Evolutionary conservation across 2,329 filamentous ascomycete genomes (phyloP).

Genomic region (Colletotrichum lini): DNA sequence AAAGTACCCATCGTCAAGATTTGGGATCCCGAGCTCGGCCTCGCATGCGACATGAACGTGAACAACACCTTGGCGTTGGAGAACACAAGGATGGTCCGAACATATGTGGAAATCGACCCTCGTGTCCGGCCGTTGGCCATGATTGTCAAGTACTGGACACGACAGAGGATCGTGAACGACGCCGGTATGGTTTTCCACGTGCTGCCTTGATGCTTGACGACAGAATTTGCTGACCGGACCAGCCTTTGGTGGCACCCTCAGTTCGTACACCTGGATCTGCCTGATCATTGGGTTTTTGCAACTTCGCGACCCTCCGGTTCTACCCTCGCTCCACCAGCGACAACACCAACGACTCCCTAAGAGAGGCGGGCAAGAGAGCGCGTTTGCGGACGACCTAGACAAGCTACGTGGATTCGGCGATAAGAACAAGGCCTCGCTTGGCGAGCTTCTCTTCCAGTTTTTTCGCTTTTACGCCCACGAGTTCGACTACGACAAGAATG

Average conservation of each 20-base stretch:
- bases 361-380: constrained; percentile 76
- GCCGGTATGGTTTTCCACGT: constrained; percentile 77
- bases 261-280: constrained; percentile 99
- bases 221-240: constrained; percentile 43
- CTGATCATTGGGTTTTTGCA: constrained; percentile 98
- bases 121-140: constrained; percentile 93
- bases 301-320: constrained; percentile 83
- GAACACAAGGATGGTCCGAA: constrained; percentile 98
- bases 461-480: constrained; percentile 96
- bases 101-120: constrained; percentile 93
- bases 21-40: constrained; percentile 92
- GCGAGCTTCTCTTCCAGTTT: constrained; percentile 93
- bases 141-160: constrained; percentile 98
- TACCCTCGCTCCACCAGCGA: constrained; percentile 87
- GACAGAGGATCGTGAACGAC: constrained; percentile 92
- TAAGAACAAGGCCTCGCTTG: constrained; percentile 85
- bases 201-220: neutral
- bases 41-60: constrained; percentile 98
- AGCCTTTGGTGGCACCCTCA: constrained; percentile 94
- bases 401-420: constrained; percentile 81
- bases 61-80: constrained; percentile 96
- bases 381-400: constrained; percentile 89
- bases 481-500: constrained; percentile 87
- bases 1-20: constrained; percentile 99
- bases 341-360: constrained; percentile 71